Evolutionary conservation across 805 yeast genomes (phyloP).

Genomic region (Trichomonascus vanleenenianus): DNA sequence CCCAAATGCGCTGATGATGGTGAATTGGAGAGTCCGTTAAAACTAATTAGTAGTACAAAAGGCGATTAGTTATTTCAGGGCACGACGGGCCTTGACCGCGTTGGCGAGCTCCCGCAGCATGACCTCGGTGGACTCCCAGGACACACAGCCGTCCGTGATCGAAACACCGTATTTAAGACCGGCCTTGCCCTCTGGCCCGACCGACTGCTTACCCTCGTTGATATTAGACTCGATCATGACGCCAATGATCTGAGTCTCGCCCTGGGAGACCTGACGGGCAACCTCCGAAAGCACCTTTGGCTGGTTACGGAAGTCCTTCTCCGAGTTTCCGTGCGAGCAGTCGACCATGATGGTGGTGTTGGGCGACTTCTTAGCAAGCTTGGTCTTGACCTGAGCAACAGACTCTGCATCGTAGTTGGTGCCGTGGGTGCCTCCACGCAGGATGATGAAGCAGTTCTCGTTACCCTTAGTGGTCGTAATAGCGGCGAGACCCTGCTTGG

Average conservation of each 20-base stretch:
- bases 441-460: conserved; percentile 84
- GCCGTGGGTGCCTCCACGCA: conserved; percentile 93
- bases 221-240: conserved; percentile 94
- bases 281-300: conserved; percentile 83
- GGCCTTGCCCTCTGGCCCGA: conserved; percentile 54
- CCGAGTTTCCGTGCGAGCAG: conserved; percentile 96
- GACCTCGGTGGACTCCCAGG: conserved; percentile 79
- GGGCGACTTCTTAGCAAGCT: conserved; percentile 40
- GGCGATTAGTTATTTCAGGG: conserved; percentile 14
- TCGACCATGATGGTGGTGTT: conserved; percentile 75
- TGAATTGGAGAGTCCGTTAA: too few relatives aligned
- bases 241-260: conserved; percentile 78
- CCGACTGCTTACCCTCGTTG: conserved; percentile 83
- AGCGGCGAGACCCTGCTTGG: conserved; percentile 95
- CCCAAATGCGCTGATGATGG: too few relatives aligned
- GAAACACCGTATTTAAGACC: conserved; percentile 87
- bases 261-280: conserved; percentile 71
- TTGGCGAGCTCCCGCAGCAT: conserved; percentile 73
- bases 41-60: neutral
- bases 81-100: conserved; percentile 70
- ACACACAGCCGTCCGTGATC: conserved; percentile 94
- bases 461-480: conserved; percentile 95
- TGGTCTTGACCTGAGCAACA: conserved; percentile 66
- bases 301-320: conserved; percentile 90
- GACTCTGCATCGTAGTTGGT: conserved; percentile 83